A percentile compares a stretch with the other conserved stretches of the same genome.
These are phyloP conservation scores for Heliamphora exappendiculata DNA, from an alignment of 148 eudicot species.

Conservation along the genomic window DNA sequence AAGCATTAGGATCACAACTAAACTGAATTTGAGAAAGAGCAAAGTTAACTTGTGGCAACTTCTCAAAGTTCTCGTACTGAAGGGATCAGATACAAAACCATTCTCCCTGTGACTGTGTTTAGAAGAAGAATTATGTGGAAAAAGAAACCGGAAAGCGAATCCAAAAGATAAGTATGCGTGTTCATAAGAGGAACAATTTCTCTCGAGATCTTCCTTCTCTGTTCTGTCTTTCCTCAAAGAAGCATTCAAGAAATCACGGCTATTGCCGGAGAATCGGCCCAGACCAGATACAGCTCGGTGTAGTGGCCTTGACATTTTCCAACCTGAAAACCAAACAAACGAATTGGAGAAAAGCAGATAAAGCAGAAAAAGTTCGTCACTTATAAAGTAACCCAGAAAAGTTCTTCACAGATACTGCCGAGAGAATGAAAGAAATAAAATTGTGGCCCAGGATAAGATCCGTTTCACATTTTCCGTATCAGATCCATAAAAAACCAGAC, in stretches of 20 bases:
- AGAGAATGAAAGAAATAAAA: neutral
- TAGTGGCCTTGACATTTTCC: slow-evolving; percentile 84
- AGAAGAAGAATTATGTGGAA: slow-evolving; percentile 39
- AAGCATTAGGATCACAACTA: slow-evolving; percentile 56
- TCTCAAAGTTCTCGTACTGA: slow-evolving; percentile 37
- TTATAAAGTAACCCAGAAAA: slow-evolving; percentile 6
- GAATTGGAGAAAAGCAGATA: slow-evolving; percentile 15
- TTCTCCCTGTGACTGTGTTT: slow-evolving; percentile 49
- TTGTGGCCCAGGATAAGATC: neutral
- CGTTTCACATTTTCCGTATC: neutral
- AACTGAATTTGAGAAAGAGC: slow-evolving; percentile 49
- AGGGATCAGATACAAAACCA: slow-evolving; percentile 52
- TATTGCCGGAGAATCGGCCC: slow-evolving; percentile 52
- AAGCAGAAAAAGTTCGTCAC: too few relatives aligned
- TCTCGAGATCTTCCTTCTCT: slow-evolving; percentile 67
- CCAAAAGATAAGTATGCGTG: slow-evolving; percentile 31
- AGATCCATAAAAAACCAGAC: slow-evolving; percentile 15
- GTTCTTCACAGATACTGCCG: neutral
- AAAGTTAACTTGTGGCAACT: slow-evolving; percentile 53
- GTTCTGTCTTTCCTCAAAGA: slow-evolving; percentile 73
- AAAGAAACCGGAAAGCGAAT: slow-evolving; percentile 39
- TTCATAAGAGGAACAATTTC: slow-evolving; percentile 37
- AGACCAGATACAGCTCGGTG: slow-evolving; percentile 68
- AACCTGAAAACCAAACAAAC: slow-evolving; percentile 23
- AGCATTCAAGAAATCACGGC: slow-evolving; percentile 60